phyloP scores from a whole-genome alignment of 768 basidiomycete species.

The Amanita fuliginea region DNA sequence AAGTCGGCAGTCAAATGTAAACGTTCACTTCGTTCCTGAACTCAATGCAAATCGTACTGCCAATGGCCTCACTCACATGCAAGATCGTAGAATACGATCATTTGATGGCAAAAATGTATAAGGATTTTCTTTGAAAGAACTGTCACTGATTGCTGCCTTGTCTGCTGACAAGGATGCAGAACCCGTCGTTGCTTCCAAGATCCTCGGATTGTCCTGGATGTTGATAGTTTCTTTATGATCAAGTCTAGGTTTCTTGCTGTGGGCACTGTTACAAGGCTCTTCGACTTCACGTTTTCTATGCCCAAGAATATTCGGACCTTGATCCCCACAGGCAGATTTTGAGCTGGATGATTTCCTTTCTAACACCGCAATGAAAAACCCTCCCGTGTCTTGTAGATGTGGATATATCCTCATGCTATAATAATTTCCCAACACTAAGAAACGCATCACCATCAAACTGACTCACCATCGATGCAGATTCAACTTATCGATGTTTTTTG shows the following conservation, averaged over 20 bases:
- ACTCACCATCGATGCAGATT: slow-evolving; percentile 66
- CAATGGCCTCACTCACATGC: slow-evolving; percentile 45
- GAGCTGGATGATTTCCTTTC: slow-evolving; percentile 28
- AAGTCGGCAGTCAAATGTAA: slow-evolving; percentile 63
- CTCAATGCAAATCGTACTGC: neutral
- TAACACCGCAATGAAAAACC: slow-evolving; percentile 93
- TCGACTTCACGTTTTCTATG: slow-evolving; percentile 44
- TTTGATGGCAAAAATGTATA: slow-evolving; percentile 69
- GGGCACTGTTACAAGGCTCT: slow-evolving; percentile 30
- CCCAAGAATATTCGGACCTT: slow-evolving; percentile 11
- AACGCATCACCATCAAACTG: neutral
- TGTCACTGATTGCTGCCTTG: slow-evolving; percentile 15
- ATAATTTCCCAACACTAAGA: too few species aligned
- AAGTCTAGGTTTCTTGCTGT: neutral
- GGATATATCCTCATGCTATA: slow-evolving; percentile 82
- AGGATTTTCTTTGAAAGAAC: slow-evolving; percentile 79
- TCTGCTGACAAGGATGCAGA: neutral
- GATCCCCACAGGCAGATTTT: neutral
- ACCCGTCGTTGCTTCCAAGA: neutral
- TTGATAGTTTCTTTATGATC: slow-evolving; percentile 2
- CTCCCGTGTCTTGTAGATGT: slow-evolving; percentile 93
- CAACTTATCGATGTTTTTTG: slow-evolving; percentile 45
- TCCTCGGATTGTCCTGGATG: neutral
- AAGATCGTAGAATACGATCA: slow-evolving; percentile 58
- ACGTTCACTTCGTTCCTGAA: slow-evolving; percentile 38